These are phyloP conservation scores for Mallotus nudiflorus DNA, from an alignment of 345 rosid genomes.

Conservation along the genomic window DNA sequence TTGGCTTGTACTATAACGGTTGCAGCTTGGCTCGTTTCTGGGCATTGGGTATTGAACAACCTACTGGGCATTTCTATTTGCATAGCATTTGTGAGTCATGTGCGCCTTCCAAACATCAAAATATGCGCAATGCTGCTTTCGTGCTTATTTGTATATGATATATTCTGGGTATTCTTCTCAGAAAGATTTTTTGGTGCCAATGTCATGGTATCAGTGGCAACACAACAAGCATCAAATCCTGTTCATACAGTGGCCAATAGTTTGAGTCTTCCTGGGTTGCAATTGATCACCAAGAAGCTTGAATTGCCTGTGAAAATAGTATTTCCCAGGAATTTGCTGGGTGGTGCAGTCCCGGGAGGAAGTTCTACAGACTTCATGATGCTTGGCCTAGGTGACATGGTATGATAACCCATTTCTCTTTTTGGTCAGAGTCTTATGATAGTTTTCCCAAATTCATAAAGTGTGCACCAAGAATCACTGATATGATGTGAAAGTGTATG, in stretches of 20 bases:
- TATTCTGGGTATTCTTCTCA: conserved; percentile 99
- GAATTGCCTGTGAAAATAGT: conserved; percentile 95
- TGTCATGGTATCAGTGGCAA: conserved; percentile 99
- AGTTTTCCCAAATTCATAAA: conserved; percentile 1
- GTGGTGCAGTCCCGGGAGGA: conserved; percentile 63
- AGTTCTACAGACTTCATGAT: conserved; percentile 81
- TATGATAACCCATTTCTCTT: conserved; percentile 31
- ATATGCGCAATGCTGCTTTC: conserved; percentile 83
- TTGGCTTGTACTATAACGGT: conserved; percentile 55
- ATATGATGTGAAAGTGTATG: neutral
- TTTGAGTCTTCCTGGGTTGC: conserved; percentile 93
- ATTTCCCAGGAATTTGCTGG: conserved; percentile 78
- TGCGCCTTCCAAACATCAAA: conserved; percentile 93
- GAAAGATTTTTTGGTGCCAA: conserved; percentile 98
- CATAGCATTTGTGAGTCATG: conserved; percentile 93
- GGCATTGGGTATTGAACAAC: conserved; percentile 95
- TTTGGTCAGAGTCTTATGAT: too few species aligned
- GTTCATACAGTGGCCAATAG: conserved; percentile 92
- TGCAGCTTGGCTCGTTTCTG: conserved; percentile 88
- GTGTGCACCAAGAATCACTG: neutral
- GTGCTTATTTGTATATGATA: conserved; percentile 89
- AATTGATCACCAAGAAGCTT: conserved; percentile 86
- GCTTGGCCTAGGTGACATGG: conserved; percentile 99
- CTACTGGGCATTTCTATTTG: conserved; percentile 92
- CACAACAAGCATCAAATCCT: conserved; percentile 93